Evolutionary conservation across 2,329 filamentous ascomycete species (phyloP).

Genomic region (Chaetomium sp.): DNA sequence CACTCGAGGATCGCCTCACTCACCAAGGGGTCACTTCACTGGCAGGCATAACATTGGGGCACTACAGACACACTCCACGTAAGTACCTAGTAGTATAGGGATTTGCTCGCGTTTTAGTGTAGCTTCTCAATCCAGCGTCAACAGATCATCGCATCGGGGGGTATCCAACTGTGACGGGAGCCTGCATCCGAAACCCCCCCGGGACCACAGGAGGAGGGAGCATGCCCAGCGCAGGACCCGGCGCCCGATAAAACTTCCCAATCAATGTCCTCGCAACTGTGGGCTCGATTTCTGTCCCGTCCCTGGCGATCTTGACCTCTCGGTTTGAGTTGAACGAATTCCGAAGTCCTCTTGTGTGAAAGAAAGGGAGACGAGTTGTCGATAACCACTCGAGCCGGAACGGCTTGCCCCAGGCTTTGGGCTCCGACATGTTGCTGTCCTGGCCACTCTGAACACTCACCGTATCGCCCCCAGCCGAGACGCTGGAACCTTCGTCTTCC

Average conservation of each 20-base stretch:
- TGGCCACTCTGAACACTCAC: constrained; percentile 45
- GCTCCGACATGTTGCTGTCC: constrained; percentile 43
- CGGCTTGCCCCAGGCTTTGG: constrained; percentile 83
- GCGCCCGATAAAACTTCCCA: constrained; percentile 70
- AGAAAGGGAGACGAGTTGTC: constrained; percentile 81
- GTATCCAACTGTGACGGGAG: constrained; percentile 10
- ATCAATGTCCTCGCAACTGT: constrained; percentile 74
- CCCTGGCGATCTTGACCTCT: constrained; percentile 93
- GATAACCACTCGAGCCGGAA: constrained; percentile 92
- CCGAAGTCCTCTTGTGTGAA: constrained; percentile 79
- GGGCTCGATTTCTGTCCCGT: constrained; percentile 91
- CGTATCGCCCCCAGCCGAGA: constrained; percentile 44
- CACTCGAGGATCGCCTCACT: neutral
- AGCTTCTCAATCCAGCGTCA: neutral
- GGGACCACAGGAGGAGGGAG: constrained; percentile 16
- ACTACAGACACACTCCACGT: neutral
- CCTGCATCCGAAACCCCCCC: constrained; percentile 4
- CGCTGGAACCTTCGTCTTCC: constrained; percentile 42
- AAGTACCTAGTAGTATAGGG: neutral
- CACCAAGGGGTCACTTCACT: too few species aligned
- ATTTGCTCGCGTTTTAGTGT: neutral
- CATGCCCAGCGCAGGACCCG: constrained; percentile 42
- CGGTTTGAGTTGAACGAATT: constrained; percentile 96
- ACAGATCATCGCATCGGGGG: constrained; percentile 16
- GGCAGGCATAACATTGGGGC: too few species aligned